Conservation (phyloP, 1,284 basidiomycete species). For the Pyrrhoderma noxium region DNA sequence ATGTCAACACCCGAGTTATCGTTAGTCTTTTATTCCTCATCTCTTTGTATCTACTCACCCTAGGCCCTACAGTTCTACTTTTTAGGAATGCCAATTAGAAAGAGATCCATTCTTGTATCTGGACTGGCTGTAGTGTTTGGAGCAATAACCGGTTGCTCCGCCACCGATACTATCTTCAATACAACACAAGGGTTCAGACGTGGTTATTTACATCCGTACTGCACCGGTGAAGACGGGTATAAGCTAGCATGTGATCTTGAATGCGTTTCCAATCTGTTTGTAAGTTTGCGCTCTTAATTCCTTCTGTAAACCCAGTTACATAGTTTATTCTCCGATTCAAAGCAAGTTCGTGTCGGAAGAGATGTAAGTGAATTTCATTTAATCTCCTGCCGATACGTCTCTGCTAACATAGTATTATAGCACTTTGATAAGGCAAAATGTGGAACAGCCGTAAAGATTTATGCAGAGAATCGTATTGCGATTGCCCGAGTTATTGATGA, state of each 20-base stretch:
- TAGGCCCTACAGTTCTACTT: no score
- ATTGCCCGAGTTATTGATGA: background rate
- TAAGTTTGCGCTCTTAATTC: background rate
- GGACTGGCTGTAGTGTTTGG: no score
- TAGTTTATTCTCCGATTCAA: background rate
- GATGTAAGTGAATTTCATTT: background rate
- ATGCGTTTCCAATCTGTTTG: background rate
- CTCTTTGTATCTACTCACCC: no score
- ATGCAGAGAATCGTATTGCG: background rate
- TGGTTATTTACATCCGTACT: background rate
- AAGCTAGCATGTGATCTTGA: background rate
- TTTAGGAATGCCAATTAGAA: no score
- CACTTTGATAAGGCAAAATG: background rate
- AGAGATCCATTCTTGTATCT: no score
- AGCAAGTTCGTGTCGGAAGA: background rate
- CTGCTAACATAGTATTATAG: background rate
- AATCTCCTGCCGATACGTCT: no score
- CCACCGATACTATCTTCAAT: no score
- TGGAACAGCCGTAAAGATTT: background rate
- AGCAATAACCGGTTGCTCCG: no score
- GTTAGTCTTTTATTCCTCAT: no score
- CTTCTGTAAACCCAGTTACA: background rate
- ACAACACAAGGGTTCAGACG: background rate
- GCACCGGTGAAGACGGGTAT: background rate
- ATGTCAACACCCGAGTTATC: no score